Percentiles rank a stretch among this genome's conserved stretches.
These are phyloP conservation scores for Zygosaccharomyces gambellarensis DNA, from an alignment of 805 yeast genomes.

Conservation along the genomic window DNA sequence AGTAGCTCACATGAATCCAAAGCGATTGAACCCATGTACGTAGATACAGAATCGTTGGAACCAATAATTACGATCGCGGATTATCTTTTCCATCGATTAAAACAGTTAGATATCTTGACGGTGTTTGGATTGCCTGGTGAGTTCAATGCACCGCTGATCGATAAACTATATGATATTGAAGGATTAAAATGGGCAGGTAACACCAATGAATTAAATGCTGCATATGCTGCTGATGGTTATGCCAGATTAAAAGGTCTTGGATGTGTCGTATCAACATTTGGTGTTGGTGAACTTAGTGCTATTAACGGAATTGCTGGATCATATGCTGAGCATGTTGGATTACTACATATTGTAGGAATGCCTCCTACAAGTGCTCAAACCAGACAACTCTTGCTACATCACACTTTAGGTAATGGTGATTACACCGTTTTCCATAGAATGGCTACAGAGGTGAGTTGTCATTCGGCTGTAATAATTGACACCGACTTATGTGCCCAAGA, in stretches of 20 bases:
- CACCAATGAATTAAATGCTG: slow-evolving; percentile 86
- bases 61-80: slow-evolving; percentile 50
- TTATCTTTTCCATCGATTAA: slow-evolving; percentile 55
- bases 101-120: slow-evolving; percentile 47
- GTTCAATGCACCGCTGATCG: slow-evolving; percentile 60
- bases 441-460: slow-evolving; percentile 44
- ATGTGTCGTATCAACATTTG: slow-evolving; percentile 54
- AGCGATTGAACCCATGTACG: not conserved
- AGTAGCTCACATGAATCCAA: not conserved
- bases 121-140: slow-evolving; percentile 77
- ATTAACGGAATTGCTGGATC: slow-evolving; percentile 81
- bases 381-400: slow-evolving; percentile 36
- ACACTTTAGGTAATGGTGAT: slow-evolving; percentile 26
- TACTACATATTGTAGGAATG: slow-evolving; percentile 82
- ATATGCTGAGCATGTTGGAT: slow-evolving; percentile 74
- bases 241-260: slow-evolving; percentile 46
- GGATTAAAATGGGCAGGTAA: slow-evolving; percentile 69
- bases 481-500: slow-evolving; percentile 52
- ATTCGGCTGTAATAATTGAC: slow-evolving; percentile 53
- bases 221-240: slow-evolving; percentile 89
- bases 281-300: slow-evolving; percentile 88
- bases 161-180: slow-evolving; percentile 51
- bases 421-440: slow-evolving; percentile 51
- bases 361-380: slow-evolving; percentile 41
- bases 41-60: not conserved